A percentile compares a stretch with the other conserved stretches of the same genome.
Conservation (phyloP, 2,329 filamentous ascomycete genomes). For the Verticillium dahliae region DNA sequence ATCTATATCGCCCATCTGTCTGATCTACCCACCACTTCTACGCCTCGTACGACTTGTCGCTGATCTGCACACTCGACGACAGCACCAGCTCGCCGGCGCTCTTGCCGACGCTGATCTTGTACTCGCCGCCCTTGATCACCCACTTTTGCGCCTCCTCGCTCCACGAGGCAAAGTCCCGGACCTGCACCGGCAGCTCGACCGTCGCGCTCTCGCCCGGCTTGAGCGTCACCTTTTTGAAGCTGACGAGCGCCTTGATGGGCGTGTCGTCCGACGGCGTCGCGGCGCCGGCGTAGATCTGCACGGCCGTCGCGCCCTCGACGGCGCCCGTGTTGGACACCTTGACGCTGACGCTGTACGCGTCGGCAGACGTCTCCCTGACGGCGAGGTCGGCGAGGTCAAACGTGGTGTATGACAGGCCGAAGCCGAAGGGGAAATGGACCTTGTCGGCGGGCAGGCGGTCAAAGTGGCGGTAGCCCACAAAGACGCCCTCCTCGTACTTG, state of each 20-base stretch:
- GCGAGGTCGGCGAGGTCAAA: constrained; percentile 49
- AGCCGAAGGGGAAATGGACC: constrained; percentile 61
- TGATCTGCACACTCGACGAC: background rate
- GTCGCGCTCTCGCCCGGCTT: constrained; percentile 24
- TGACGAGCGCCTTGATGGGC: constrained; percentile 34
- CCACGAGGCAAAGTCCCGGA: constrained; percentile 31
- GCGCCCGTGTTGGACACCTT: constrained; percentile 23
- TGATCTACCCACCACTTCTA: background rate
- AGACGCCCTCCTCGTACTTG: constrained; percentile 65
- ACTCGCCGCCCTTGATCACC: constrained; percentile 19
- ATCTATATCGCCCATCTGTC: background rate
- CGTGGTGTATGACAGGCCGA: constrained; percentile 60
- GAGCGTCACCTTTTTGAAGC: constrained; percentile 33
- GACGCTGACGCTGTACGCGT: constrained; percentile 37
- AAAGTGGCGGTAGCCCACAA: constrained; percentile 67
- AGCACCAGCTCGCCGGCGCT: constrained; percentile 14
- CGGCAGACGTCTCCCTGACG: constrained; percentile 27
- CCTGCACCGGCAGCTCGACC: constrained; percentile 21
- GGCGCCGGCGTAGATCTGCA: constrained; percentile 23
- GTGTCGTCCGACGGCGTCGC: constrained; percentile 14
- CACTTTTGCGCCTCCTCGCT: constrained; percentile 27
- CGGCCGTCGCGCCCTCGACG: constrained; percentile 17
- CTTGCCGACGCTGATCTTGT: constrained; percentile 18
- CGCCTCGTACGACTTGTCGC: background rate
- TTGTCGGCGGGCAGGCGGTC: constrained; percentile 39